A percentile compares a stretch with the other conserved stretches of the same genome.
These are phyloP conservation scores for Thyridium curvatum DNA, from an alignment of 2,329 filamentous ascomycete species.

Conservation along the genomic window DNA sequence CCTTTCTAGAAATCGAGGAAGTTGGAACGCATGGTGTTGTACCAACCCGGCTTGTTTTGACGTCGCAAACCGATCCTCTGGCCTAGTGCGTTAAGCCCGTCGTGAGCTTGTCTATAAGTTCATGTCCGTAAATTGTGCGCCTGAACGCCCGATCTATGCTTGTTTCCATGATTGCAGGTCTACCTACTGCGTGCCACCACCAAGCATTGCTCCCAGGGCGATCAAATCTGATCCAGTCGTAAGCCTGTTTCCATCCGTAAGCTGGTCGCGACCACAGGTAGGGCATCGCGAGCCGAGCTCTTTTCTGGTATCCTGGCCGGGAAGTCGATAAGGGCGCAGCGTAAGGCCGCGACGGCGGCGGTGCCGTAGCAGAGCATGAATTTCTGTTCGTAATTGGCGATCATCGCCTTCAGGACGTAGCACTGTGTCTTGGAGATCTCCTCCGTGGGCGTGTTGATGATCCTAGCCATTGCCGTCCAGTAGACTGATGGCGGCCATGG, in stretches of 20 bases:
- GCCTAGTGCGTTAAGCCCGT: too few relatives aligned
- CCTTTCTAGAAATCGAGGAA: too few relatives aligned
- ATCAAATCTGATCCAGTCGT: conserved; percentile 29
- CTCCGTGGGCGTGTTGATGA: conserved; percentile 65
- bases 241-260: conserved; percentile 36
- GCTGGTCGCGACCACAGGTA: conserved; percentile 45
- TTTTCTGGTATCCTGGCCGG: conserved; percentile 47
- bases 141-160: too few relatives aligned
- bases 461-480: conserved; percentile 71
- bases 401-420: conserved; percentile 63
- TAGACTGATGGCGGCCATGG: conserved; percentile 75
- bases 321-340: conserved; percentile 67
- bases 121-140: neutral
- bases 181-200: neutral
- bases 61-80: too few relatives aligned
- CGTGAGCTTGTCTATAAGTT: neutral
- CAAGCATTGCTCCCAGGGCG: too few relatives aligned
- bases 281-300: conserved; percentile 41
- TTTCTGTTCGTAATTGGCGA: conserved; percentile 65
- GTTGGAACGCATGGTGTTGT: too few relatives aligned
- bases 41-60: too few relatives aligned
- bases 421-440: conserved; percentile 70
- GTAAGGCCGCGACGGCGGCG: conserved; percentile 64
- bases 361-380: conserved; percentile 79
- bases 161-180: neutral